phyloP scores from a whole-genome alignment of 768 basidiomycete genomes.

The Termitomyces sp. region DNA sequence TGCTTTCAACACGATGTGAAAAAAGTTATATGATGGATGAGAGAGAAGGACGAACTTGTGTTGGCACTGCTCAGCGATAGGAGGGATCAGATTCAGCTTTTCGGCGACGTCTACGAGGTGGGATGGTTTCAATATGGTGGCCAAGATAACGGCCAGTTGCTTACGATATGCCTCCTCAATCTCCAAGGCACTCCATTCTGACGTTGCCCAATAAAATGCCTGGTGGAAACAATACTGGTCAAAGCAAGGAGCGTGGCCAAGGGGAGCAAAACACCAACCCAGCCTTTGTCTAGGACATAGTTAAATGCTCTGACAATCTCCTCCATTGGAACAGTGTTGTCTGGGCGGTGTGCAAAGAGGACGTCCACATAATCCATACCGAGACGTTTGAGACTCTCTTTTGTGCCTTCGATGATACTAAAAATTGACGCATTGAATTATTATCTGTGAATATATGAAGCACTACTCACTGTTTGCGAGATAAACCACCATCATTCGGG shows the following conservation, averaged over 20 bases:
- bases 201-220: constrained; percentile 71
- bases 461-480: constrained; percentile 52
- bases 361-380: constrained; percentile 75
- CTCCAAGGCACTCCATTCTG: constrained; percentile 64
- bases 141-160: constrained; percentile 8
- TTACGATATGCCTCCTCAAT: constrained; percentile 55
- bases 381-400: constrained; percentile 63
- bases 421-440: neutral
- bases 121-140: neutral
- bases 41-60: constrained; percentile 43
- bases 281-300: constrained; percentile 69
- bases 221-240: constrained; percentile 17
- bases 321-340: constrained; percentile 62
- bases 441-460: neutral
- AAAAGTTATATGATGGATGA: neutral
- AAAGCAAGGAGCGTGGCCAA: neutral
- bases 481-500: constrained; percentile 54
- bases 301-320: constrained; percentile 83
- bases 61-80: constrained; percentile 76
- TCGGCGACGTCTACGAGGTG: constrained; percentile 54
- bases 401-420: constrained; percentile 73
- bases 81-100: constrained; percentile 62
- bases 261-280: constrained; percentile 32
- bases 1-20: constrained; percentile 25
- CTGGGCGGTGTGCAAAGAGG: constrained; percentile 67